Evolutionary conservation across 257 asterid species (phyloP).

Genomic region (Nicotiana sylvestris): DNA sequence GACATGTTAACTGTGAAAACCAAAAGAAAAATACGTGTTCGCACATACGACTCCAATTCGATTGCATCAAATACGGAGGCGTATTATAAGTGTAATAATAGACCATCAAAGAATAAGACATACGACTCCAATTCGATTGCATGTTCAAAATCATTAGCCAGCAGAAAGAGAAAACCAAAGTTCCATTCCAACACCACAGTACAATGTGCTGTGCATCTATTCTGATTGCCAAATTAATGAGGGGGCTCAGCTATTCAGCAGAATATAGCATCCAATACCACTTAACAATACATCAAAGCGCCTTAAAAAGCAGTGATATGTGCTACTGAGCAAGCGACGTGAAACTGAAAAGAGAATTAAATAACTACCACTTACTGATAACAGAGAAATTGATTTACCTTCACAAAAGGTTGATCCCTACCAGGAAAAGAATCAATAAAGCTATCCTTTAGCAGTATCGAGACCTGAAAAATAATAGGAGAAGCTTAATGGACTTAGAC

Average conservation of each 20-base stretch:
- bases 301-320: not conserved
- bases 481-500: slow-evolving; percentile 2
- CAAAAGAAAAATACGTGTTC: too few relatives aligned
- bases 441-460: slow-evolving; percentile 80
- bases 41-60: too few relatives aligned
- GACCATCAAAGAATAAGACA: not conserved
- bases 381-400: slow-evolving; percentile 42
- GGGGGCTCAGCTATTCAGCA: not conserved
- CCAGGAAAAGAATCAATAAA: slow-evolving; percentile 67
- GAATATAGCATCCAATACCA: not conserved
- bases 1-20: not conserved
- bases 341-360: not conserved
- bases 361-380: not conserved
- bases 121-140: not conserved
- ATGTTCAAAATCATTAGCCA: not conserved
- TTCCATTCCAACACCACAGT: not conserved
- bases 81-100: too few relatives aligned
- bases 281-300: not conserved
- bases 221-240: not conserved
- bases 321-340: not conserved
- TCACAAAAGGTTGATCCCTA: slow-evolving; percentile 60
- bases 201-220: not conserved
- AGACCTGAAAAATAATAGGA: slow-evolving; percentile 51
- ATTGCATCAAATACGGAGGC: too few relatives aligned
- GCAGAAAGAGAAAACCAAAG: not conserved